Conservation (phyloP, 2,329 filamentous ascomycete genomes). For the Colletotrichum sojae region DNA sequence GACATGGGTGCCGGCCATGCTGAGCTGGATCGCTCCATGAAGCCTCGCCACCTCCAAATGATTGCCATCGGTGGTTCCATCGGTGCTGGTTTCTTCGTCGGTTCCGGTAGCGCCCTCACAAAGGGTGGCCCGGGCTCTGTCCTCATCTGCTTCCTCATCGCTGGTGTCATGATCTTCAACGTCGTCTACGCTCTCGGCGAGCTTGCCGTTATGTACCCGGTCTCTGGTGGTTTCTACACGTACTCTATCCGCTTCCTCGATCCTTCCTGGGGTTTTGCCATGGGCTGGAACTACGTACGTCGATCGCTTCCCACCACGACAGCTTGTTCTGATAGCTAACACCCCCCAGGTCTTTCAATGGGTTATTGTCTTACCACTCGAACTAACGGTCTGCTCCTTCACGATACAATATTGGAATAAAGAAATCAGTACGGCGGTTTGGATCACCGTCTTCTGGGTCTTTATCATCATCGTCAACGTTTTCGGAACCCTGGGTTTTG, state of each 20-base stretch:
- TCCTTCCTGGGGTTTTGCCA: slow-evolving; percentile 71
- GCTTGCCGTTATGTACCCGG: slow-evolving; percentile 72
- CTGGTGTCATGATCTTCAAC: slow-evolving; percentile 74
- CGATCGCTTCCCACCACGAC: background rate
- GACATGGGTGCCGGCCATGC: slow-evolving; percentile 38
- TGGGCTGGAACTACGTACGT: slow-evolving; percentile 63
- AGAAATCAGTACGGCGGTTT: slow-evolving; percentile 61
- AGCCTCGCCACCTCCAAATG: slow-evolving; percentile 73
- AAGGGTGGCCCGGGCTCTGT: slow-evolving; percentile 63
- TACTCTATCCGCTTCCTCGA: slow-evolving; percentile 74
- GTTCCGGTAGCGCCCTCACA: slow-evolving; percentile 68
- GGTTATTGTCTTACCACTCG: slow-evolving; percentile 64
- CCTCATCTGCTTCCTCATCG: slow-evolving; percentile 67
- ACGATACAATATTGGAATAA: slow-evolving; percentile 67
- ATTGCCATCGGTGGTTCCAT: slow-evolving; percentile 74
- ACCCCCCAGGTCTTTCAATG: slow-evolving; percentile 58
- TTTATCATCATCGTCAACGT: slow-evolving; percentile 66
- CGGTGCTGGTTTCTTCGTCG: slow-evolving; percentile 75
- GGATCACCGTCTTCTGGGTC: slow-evolving; percentile 68
- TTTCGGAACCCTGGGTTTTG: slow-evolving; percentile 68
- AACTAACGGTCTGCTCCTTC: slow-evolving; percentile 65
- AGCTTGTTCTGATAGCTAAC: background rate
- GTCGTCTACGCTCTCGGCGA: slow-evolving; percentile 73
- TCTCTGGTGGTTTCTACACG: slow-evolving; percentile 75
- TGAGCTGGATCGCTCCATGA: slow-evolving; percentile 64